Base-by-base conservation (phyloP, 306 rosid genomes). In the Spatholobus suberectus region DNA sequence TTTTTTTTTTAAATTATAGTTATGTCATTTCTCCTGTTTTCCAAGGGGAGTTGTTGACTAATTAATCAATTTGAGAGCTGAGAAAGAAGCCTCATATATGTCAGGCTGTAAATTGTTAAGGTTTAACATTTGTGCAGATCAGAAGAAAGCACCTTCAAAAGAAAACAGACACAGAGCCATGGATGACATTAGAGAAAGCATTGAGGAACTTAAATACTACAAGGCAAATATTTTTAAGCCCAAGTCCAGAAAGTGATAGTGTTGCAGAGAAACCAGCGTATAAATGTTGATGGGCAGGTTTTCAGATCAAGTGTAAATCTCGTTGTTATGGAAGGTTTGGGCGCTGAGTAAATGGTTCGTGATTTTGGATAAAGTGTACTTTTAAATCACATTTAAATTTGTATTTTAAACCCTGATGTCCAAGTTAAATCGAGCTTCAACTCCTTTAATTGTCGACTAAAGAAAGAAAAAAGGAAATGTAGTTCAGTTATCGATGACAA, bases 161-260 rank as follows among this genome's bases (percentile, higher is more conserved):
- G 90, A 75, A 85, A 88, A 87, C 49, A 91, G 83, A 80, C 99
- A 93, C 73, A 89, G 99, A 86, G 99, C 99, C 66, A n/a, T 96
- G 97, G 99, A 93, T 85, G 98, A 96, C 76, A 92, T 96, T 79
- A 87, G 91, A 89, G 99, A 93, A 86, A 93, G 98, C 89, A 96
- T 96, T 18, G 82, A 5, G 49, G 98, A 93, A 81, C 99, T 92
- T 78, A 90, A 84, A 83, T 96, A 84, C 86, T 94, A 89, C 91
- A 92, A 86, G 87, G 91, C 85, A 68, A 89, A 84, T 69, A 93
- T 96, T 74, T 96, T 96, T 87, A 96, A 93, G 81, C 34, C 86
- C 17, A 89, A 80, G 70, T 49, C 89, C 47, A 90, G n/a, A 77
- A 93, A 90, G 85, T 89, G 89, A 94, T 51, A 61, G 62, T 58